Conservation (phyloP, 139 green algal species). For the Auxenochlorella protothecoides region DNA sequence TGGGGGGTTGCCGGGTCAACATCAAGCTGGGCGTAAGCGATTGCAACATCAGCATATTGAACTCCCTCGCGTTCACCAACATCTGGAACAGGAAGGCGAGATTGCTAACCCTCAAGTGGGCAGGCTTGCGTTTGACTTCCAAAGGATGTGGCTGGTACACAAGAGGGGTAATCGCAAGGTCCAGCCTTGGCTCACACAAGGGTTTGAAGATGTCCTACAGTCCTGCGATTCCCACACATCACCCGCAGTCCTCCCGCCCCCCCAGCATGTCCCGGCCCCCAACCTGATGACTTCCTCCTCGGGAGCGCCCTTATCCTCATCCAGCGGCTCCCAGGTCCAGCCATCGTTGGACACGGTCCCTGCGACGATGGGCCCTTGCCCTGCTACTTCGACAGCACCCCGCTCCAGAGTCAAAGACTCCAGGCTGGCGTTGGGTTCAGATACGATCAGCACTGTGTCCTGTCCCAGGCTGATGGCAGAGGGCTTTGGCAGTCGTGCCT, state of each 20-base stretch:
- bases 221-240: background rate
- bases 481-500: constrained; percentile 2
- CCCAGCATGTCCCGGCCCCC: background rate
- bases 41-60: too few species aligned
- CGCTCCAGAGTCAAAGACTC: constrained; percentile 46
- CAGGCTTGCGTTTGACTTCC: too few species aligned
- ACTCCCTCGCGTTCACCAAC: too few species aligned
- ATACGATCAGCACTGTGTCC: constrained; percentile 54
- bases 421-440: constrained; percentile 48
- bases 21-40: too few species aligned
- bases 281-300: constrained; percentile 59
- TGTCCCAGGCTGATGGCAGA: too few species aligned
- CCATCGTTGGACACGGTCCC: constrained; percentile 64
- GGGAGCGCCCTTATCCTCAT: constrained; percentile 21
- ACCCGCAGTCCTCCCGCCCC: background rate
- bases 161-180: too few species aligned
- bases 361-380: constrained; percentile 24
- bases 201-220: too few species aligned
- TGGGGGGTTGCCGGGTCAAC: too few species aligned
- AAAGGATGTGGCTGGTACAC: too few species aligned
- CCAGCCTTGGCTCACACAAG: too few species aligned
- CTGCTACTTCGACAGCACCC: constrained; percentile 63
- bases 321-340: constrained; percentile 63
- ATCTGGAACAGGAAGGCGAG: too few species aligned
- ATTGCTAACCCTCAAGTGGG: too few species aligned